Conservation (phyloP, 2,329 filamentous ascomycete genomes). For the Penicillium sp. region DNA sequence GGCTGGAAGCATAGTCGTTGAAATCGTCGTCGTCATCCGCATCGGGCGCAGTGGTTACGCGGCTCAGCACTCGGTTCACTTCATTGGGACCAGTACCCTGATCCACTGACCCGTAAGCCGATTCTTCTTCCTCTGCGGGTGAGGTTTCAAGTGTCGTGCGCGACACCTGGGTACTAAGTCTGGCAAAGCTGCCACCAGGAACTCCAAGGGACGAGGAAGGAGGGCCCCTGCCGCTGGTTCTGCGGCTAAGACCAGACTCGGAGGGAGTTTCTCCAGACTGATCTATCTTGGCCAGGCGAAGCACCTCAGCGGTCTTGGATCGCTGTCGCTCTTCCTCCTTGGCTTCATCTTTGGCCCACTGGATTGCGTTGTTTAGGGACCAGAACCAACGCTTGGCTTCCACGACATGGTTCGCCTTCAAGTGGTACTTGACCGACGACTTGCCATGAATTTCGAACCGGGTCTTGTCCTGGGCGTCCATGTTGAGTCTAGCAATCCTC, state of each 20-base stretch:
- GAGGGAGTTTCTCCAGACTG: conserved; percentile 55
- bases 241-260: conserved; percentile 34
- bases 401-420: conserved; percentile 97
- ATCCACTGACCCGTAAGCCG: conserved; percentile 56
- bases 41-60: conserved; percentile 54
- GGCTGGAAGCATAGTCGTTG: conserved; percentile 76
- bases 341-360: conserved; percentile 96
- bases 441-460: conserved; percentile 98
- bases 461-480: conserved; percentile 96
- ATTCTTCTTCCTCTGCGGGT: conserved; percentile 53
- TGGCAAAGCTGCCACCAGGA: conserved; percentile 42
- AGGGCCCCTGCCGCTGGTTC: conserved; percentile 33
- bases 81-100: conserved; percentile 54
- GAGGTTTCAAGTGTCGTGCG: conserved; percentile 50
- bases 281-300: conserved; percentile 78
- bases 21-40: conserved; percentile 74
- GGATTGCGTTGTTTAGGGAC: conserved; percentile 97
- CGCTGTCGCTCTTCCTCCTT: conserved; percentile 82
- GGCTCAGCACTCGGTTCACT: conserved; percentile 49
- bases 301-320: conserved; percentile 69
- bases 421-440: conserved; percentile 95
- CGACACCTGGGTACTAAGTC: conserved; percentile 51
- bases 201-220: conserved; percentile 37
- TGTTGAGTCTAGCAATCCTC: conserved; percentile 90
- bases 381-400: conserved; percentile 99